These are phyloP conservation scores for Pythium biforme DNA, from an alignment of 352 stramenopile species.

Conservation along the genomic window DNA sequence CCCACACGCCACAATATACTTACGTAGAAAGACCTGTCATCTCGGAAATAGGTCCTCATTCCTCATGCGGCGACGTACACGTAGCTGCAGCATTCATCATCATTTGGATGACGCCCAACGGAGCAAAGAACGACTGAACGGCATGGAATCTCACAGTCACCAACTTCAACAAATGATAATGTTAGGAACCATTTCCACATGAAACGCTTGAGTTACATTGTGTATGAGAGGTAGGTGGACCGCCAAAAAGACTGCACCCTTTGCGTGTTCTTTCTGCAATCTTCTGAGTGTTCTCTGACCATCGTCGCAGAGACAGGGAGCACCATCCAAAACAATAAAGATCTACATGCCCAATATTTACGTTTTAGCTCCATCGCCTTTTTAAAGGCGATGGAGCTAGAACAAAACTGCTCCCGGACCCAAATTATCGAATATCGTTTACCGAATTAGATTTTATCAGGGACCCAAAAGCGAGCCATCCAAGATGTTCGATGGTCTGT, in stretches of 20 bases:
- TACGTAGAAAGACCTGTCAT: too few species aligned
- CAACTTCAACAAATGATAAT: background rate
- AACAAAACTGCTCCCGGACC: too few species aligned
- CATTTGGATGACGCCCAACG: background rate
- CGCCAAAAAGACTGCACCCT: background rate
- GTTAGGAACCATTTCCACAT: background rate
- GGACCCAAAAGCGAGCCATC: background rate
- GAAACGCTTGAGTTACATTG: background rate
- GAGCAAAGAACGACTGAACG: too few species aligned
- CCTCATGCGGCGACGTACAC: too few species aligned
- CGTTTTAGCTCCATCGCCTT: too few species aligned
- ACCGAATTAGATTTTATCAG: conserved; percentile 4
- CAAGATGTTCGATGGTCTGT: background rate
- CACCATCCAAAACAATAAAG: background rate
- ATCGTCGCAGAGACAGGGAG: conserved; percentile 4
- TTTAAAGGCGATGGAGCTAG: too few species aligned
- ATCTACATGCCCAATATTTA: background rate
- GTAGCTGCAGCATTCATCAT: too few species aligned
- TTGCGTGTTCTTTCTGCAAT: background rate
- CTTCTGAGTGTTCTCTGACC: background rate
- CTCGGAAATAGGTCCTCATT: too few species aligned
- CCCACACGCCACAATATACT: too few species aligned
- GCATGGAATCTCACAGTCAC: too few species aligned
- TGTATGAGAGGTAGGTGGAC: conserved; percentile 9
- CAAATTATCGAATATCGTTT: background rate